phyloP scores from a whole-genome alignment of 2,329 filamentous ascomycete genomes.

The Polytolypa hystricis region DNA sequence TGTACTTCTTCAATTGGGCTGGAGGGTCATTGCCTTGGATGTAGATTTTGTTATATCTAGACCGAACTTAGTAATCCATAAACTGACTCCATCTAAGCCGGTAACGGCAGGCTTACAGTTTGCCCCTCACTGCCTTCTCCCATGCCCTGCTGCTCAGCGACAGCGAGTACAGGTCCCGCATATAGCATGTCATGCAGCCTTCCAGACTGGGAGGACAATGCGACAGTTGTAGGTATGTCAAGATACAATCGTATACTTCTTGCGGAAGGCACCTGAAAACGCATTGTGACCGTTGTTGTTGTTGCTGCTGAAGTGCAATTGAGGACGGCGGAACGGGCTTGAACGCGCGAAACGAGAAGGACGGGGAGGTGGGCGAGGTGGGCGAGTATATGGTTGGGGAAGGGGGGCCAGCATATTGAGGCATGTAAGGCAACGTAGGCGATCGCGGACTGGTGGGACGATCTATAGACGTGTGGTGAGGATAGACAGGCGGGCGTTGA shows the following conservation, averaged over 20 bases:
- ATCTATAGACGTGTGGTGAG: constrained; percentile 20
- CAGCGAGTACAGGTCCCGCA: constrained; percentile 43
- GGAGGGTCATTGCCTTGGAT: constrained; percentile 39
- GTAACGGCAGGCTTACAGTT: constrained; percentile 39
- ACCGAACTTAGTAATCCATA: background rate
- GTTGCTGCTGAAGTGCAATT: too few relatives aligned
- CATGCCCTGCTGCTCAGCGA: constrained; percentile 46
- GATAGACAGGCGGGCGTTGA: constrained; percentile 7
- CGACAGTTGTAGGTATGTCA: constrained; percentile 38
- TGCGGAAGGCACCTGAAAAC: constrained; percentile 39
- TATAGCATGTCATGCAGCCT: constrained; percentile 43
- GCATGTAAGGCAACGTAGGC: constrained; percentile 14
- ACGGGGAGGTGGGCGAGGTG: constrained; percentile 19
- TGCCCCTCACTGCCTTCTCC: constrained; percentile 41
- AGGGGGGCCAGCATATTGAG: constrained; percentile 27
- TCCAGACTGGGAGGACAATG: constrained; percentile 30
- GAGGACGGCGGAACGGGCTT: constrained; percentile 29
- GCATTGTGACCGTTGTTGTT: constrained; percentile 21
- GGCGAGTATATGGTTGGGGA: constrained; percentile 29
- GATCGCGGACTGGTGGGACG: constrained; percentile 24
- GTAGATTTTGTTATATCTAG: constrained; percentile 40
- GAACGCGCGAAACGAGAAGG: constrained; percentile 23
- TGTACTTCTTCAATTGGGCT: constrained; percentile 37
- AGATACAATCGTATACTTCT: constrained; percentile 45
- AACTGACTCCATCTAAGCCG: background rate